Base-by-base conservation (phyloP, 108 stramenopile species). In the Nitzschia putrida region DNA sequence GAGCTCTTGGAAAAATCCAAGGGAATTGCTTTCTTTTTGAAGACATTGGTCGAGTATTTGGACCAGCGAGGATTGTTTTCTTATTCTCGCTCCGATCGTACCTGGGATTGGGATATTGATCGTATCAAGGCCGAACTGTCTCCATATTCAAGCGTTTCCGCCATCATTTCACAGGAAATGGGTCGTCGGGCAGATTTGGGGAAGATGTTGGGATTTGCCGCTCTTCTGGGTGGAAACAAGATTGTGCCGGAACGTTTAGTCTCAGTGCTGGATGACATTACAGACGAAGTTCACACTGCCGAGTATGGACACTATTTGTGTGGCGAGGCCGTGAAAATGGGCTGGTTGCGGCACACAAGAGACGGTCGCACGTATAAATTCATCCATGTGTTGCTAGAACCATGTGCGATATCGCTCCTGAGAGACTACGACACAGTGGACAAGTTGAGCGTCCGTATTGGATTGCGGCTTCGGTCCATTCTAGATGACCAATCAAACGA, bases 1-100 rank as follows among this genome's bases (percentile, higher is more conserved):
- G 29, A 16, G 11, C 13, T 63, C 16, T 14, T 44, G n/a, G 38
- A 38, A 24, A 63, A 63, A 38, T 44, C 61, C 20, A 22, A 24
- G 11, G 61, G 61, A n/a, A 63, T 44, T 63, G 21, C 61, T 7
- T 63, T 63, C 24, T 63, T 63, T 21, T 13, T 47, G 22, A 12
- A n/a, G 8, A 37, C 37, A 4, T 8, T 63, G 21, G 8, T 63
- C 0, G 16, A 63, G 13, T 37, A 41, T 22, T 47, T 63, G 42
- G 61, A 23, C 23, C 38, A 63, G 11, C n/a, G 24, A 13, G 61
- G 43, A 3, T 2, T 45, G 2, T 11, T 63, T 3, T 2, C 23
- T 1, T 45, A 47, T 23, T 63, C 61, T 1, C 47, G 18, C n/a
- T 22, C 37, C 8, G 61, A 44, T 24, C 12, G 37, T 16, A 10